phyloP scores from a whole-genome alignment of 768 basidiomycete species.

The Leccinum ochraceum region DNA sequence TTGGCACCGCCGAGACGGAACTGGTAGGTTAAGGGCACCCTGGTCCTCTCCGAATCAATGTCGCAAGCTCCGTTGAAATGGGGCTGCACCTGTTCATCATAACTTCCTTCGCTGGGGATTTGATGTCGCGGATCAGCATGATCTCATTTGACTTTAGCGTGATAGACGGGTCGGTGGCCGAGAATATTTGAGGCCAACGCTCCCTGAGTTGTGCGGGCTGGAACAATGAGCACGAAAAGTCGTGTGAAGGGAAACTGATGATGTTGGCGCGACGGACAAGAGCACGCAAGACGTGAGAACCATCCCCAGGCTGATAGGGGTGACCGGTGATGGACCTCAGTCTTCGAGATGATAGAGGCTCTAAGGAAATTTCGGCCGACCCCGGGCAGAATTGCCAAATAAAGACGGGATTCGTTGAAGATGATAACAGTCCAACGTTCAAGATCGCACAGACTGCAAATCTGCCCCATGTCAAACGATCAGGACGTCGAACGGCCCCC shows the following conservation, averaged over 20 bases:
- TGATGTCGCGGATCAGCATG: slow-evolving; percentile 29
- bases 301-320: too few species aligned
- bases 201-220: slow-evolving; percentile 50
- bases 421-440: too few species aligned
- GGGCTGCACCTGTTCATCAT: slow-evolving; percentile 56
- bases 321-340: too few species aligned
- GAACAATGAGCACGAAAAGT: slow-evolving; percentile 38
- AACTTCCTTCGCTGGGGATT: slow-evolving; percentile 25
- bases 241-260: slow-evolving; percentile 21
- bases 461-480: neutral
- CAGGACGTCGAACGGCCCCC: slow-evolving; percentile 16
- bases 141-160: too few species aligned
- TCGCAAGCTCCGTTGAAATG: slow-evolving; percentile 41
- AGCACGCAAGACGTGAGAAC: too few species aligned
- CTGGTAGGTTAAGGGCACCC: slow-evolving; percentile 42
- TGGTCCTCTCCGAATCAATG: slow-evolving; percentile 38
- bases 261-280: too few species aligned
- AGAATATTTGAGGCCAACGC: slow-evolving; percentile 54
- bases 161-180: slow-evolving; percentile 50
- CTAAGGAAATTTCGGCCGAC: too few species aligned
- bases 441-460: too few species aligned
- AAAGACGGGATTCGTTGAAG: too few species aligned
- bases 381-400: too few species aligned
- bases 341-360: too few species aligned
- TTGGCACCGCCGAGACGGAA: slow-evolving; percentile 49